A percentile compares a stretch with the other conserved stretches of the same genome.
Evolutionary conservation across 2,329 filamentous ascomycete genomes (phyloP).

Genomic region (Epichloe coenophiala): DNA sequence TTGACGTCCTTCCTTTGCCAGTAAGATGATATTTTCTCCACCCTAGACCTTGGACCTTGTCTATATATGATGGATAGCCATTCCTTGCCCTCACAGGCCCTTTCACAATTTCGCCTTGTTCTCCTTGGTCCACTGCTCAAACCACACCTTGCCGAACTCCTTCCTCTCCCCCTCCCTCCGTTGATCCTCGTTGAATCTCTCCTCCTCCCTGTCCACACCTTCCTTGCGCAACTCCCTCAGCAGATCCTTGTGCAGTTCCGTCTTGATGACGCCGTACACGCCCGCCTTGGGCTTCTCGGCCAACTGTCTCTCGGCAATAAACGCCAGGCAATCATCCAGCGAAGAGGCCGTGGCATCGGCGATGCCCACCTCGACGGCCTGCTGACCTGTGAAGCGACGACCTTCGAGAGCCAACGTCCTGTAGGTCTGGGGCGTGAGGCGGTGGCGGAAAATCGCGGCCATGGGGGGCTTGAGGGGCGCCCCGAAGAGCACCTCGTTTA

Average conservation of each 20-base stretch:
- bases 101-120: slow-evolving; percentile 25
- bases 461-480: slow-evolving; percentile 66
- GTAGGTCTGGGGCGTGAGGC: slow-evolving; percentile 43
- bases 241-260: slow-evolving; percentile 60
- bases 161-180: slow-evolving; percentile 26
- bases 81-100: not conserved
- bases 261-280: slow-evolving; percentile 59
- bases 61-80: not conserved
- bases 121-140: slow-evolving; percentile 33
- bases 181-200: slow-evolving; percentile 28
- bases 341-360: slow-evolving; percentile 48
- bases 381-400: slow-evolving; percentile 46
- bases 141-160: slow-evolving; percentile 32
- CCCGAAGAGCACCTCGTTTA: slow-evolving; percentile 74
- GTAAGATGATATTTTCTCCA: too few relatives aligned
- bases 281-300: slow-evolving; percentile 47
- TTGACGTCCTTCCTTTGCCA: too few relatives aligned
- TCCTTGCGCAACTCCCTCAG: slow-evolving; percentile 43
- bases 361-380: slow-evolving; percentile 52
- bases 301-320: slow-evolving; percentile 47
- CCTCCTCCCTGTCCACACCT: slow-evolving; percentile 34
- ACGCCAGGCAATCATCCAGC: slow-evolving; percentile 44
- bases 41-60: too few relatives aligned
- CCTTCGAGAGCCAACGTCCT: slow-evolving; percentile 61
- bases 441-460: slow-evolving; percentile 60